Percentiles rank a stretch among this genome's conserved stretches.
Evolutionary conservation across 805 yeast genomes (phyloP).

Genomic region (Clavispora vitiphila): DNA sequence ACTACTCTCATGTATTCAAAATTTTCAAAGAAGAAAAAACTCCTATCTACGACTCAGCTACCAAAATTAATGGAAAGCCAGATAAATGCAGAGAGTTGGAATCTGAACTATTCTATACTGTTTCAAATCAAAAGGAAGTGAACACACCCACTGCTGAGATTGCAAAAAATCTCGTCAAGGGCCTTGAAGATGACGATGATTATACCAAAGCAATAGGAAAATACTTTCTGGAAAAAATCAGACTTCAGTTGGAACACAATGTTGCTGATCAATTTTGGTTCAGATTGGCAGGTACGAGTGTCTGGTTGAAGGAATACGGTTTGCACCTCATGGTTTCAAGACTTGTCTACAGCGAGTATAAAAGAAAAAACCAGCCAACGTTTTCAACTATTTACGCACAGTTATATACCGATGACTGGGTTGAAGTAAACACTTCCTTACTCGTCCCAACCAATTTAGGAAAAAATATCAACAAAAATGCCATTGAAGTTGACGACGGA

Average conservation of each 20-base stretch:
- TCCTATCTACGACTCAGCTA: not conserved
- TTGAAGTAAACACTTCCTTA: conserved; percentile 16
- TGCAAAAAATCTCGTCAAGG: not conserved
- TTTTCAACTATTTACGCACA: conserved; percentile 18
- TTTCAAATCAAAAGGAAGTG: not conserved
- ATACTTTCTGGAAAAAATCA: conserved; percentile 7
- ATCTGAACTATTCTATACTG: not conserved
- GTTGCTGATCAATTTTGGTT: conserved; percentile 15
- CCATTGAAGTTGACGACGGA: conserved; percentile 1
- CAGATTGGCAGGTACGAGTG: conserved; percentile 19
- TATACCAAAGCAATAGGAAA: conserved; percentile 7
- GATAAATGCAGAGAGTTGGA: not conserved
- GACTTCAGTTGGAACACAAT: conserved; percentile 6
- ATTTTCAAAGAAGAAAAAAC: not conserved
- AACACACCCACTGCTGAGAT: not conserved
- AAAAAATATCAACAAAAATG: not conserved
- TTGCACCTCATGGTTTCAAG: conserved; percentile 20
- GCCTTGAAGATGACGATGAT: conserved; percentile 2
- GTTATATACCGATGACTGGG: conserved; percentile 18
- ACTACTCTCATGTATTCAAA: not conserved
- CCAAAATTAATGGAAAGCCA: not conserved
- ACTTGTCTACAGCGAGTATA: conserved; percentile 13
- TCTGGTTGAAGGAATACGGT: conserved; percentile 17
- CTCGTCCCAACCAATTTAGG: conserved; percentile 20
- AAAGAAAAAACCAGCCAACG: conserved; percentile 14